Percentiles rank a stretch among this genome's conserved stretches.
These are phyloP conservation scores for Hyaloscypha variabilis DNA, from an alignment of 495 filamentous ascomycete species.

Conservation along the genomic window DNA sequence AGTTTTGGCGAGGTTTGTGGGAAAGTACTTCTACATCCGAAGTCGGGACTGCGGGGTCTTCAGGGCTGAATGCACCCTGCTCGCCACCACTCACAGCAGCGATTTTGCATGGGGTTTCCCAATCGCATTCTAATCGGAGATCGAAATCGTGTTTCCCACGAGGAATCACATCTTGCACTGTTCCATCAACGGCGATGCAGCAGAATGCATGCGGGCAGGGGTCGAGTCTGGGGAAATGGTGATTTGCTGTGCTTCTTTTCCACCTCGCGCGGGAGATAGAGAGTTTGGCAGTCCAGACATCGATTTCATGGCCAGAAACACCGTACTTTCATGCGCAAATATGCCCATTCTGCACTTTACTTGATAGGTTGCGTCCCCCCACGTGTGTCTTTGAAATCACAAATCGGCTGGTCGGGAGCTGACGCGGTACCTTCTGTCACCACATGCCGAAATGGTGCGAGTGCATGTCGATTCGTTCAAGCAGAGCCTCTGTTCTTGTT, in stretches of 20 bases:
- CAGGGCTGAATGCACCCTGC: neutral
- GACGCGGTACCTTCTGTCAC: neutral
- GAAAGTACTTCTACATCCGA: neutral
- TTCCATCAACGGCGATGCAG: neutral
- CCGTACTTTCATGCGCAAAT: too few relatives aligned
- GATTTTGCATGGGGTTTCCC: neutral
- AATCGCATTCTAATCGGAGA: constrained; percentile 1
- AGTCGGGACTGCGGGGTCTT: neutral
- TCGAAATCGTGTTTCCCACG: constrained; percentile 3
- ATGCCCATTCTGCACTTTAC: neutral
- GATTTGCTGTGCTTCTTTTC: too few relatives aligned
- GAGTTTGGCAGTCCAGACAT: too few relatives aligned
- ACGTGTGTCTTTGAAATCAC: neutral
- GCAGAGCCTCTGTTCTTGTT: neutral
- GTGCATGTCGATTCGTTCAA: neutral
- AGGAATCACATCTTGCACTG: constrained; percentile 10
- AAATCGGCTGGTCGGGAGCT: neutral
- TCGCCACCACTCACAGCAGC: neutral
- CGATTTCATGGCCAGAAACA: too few relatives aligned
- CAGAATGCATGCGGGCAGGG: constrained; percentile 1
- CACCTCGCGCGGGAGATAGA: too few relatives aligned
- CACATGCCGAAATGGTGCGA: neutral
- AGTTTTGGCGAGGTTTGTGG: neutral
- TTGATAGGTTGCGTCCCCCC: neutral
- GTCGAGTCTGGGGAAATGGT: neutral